phyloP scores from a whole-genome alignment of 345 rosid genomes.

The Hibiscus trionum region DNA sequence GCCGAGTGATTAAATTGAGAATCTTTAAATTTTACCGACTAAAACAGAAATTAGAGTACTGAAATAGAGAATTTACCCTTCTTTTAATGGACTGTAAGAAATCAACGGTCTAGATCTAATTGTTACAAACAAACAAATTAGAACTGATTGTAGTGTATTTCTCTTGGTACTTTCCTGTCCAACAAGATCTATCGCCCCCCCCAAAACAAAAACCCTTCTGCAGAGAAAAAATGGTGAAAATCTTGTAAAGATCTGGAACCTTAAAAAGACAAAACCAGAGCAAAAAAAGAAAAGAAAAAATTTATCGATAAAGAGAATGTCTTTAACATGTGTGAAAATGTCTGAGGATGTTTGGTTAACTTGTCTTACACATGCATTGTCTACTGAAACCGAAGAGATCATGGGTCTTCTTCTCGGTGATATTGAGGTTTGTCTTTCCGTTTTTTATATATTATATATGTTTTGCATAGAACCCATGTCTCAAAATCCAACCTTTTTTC shows the following conservation, averaged over 20 bases:
- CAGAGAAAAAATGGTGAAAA: neutral
- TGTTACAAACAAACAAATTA: neutral
- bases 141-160: neutral
- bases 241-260: neutral
- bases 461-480: neutral
- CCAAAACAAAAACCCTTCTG: neutral
- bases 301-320: conserved; percentile 30
- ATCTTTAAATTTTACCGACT: too few relatives aligned
- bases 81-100: neutral
- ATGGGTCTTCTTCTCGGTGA: conserved; percentile 99
- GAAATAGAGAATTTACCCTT: too few relatives aligned
- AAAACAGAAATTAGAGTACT: too few relatives aligned
- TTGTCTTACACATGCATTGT: conserved; percentile 92
- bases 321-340: conserved; percentile 73
- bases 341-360: conserved; percentile 96
- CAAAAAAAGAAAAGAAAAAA: neutral
- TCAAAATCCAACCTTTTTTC: neutral
- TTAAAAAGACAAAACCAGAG: neutral
- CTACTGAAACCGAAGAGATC: conserved; percentile 98
- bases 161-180: neutral
- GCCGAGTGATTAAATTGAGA: too few relatives aligned
- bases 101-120: neutral
- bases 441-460: neutral
- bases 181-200: neutral
- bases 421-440: conserved; percentile 48